phyloP scores from a whole-genome alignment of 108 stramenopile species.

The Nannochloropsis granulata region DNA sequence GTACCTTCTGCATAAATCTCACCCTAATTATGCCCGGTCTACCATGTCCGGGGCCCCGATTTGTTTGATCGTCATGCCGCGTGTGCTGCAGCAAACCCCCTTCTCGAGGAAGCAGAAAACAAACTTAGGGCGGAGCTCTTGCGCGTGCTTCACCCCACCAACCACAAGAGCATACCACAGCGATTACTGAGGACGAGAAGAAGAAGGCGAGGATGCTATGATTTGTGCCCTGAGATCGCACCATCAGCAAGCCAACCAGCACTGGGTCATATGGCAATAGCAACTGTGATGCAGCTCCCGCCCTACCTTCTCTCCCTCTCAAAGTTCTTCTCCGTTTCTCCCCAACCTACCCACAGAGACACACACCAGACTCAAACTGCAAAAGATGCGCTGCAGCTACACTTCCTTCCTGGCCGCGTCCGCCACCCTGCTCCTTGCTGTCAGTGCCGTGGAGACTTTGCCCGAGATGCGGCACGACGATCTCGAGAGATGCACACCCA shows the following conservation, averaged over 20 bases:
- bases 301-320: no score
- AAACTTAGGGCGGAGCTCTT: no score
- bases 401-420: not conserved
- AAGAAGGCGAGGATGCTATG: not conserved
- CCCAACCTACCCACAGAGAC: not conserved
- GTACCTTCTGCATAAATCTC: no score
- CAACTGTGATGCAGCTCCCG: not conserved
- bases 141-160: no score
- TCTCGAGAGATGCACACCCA: not conserved
- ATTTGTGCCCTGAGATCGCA: not conserved
- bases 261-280: not conserved
- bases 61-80: no score
- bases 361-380: not conserved
- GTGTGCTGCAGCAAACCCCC: no score
- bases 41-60: no score
- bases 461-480: not conserved
- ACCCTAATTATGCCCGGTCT: no score
- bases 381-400: not conserved
- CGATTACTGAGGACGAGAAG: no score
- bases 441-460: not conserved
- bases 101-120: no score
- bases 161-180: no score
- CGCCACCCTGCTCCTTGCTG: not conserved
- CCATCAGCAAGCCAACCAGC: not conserved
- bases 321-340: not conserved